These are phyloP conservation scores for Capronia americana DNA, from an alignment of 2,329 filamentous ascomycete species.

Conservation along the genomic window DNA sequence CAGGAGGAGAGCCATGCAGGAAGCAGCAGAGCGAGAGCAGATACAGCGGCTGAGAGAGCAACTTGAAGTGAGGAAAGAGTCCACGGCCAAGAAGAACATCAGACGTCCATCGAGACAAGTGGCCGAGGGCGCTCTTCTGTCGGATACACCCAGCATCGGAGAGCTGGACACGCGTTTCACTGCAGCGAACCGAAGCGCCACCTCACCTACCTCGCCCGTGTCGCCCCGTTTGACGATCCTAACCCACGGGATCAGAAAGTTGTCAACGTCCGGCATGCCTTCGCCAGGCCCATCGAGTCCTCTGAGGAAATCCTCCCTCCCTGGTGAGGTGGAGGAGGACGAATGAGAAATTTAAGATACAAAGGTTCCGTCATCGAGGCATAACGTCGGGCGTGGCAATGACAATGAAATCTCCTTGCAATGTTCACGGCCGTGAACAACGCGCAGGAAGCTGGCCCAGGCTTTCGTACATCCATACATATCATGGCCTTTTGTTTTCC, in stretches of 20 bases:
- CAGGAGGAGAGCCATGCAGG: background rate
- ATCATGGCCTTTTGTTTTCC: background rate
- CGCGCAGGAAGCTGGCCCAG: background rate
- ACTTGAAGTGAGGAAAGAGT: background rate
- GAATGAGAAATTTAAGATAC: background rate
- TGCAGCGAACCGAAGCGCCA: background rate
- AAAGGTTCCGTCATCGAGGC: background rate
- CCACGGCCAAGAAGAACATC: background rate
- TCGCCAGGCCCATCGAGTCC: conserved; percentile 23
- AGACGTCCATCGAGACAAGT: background rate
- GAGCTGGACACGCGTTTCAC: conserved; percentile 4
- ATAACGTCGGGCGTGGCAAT: background rate
- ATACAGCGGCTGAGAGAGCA: background rate
- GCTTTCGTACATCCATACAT: background rate
- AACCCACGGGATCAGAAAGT: conserved; percentile 10
- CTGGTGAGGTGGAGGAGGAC: background rate
- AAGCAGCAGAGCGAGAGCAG: background rate
- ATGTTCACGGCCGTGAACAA: background rate
- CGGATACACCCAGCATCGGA: conserved; percentile 17
- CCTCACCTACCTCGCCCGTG: background rate
- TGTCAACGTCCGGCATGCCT: background rate
- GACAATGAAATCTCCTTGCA: background rate
- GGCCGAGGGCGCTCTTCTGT: conserved; percentile 19
- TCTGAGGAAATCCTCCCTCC: conserved; percentile 19
- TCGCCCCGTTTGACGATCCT: conserved; percentile 6